Evolutionary conservation across 2,329 filamentous ascomycete genomes (phyloP).

Genomic region (Helicocarpus griseus): DNA sequence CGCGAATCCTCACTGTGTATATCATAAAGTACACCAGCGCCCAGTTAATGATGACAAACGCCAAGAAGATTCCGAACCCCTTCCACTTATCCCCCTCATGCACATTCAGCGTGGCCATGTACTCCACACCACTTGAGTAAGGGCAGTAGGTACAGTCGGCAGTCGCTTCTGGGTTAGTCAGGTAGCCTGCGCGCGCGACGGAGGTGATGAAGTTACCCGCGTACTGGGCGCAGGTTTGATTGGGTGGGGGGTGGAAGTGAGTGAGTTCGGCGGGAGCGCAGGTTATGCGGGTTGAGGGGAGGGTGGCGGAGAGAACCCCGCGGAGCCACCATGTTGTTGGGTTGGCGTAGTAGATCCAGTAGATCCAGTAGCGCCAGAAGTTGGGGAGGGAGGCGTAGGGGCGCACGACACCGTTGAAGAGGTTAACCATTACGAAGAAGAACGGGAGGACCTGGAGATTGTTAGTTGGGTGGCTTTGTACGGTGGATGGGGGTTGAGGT

Average conservation of each 20-base stretch:
- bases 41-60: conserved; percentile 8
- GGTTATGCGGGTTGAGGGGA: conserved; percentile 42
- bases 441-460: conserved; percentile 53
- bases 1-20: conserved; percentile 4
- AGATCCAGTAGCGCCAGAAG: conserved; percentile 64
- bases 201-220: conserved; percentile 48
- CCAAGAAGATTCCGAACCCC: conserved; percentile 8
- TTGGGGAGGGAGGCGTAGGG: conserved; percentile 55
- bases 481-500: not conserved
- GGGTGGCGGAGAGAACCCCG: conserved; percentile 56
- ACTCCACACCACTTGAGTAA: conserved; percentile 2
- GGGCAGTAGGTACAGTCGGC: conserved; percentile 35
- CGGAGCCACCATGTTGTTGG: conserved; percentile 64
- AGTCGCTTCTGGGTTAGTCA: conserved; percentile 52
- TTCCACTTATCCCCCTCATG: conserved; percentile 7
- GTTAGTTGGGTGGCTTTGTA: conserved; percentile 5
- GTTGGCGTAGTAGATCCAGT: conserved; percentile 59
- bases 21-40: conserved; percentile 9
- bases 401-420: conserved; percentile 70
- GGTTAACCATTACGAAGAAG: conserved; percentile 67
- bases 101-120: conserved; percentile 5
- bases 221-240: conserved; percentile 56
- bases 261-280: conserved; percentile 51
- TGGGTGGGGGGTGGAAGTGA: conserved; percentile 55
- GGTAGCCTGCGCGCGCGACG: conserved; percentile 42